These are phyloP conservation scores for Arachnomyces sp. DNA, from an alignment of 2,329 filamentous ascomycete species.

Conservation along the genomic window DNA sequence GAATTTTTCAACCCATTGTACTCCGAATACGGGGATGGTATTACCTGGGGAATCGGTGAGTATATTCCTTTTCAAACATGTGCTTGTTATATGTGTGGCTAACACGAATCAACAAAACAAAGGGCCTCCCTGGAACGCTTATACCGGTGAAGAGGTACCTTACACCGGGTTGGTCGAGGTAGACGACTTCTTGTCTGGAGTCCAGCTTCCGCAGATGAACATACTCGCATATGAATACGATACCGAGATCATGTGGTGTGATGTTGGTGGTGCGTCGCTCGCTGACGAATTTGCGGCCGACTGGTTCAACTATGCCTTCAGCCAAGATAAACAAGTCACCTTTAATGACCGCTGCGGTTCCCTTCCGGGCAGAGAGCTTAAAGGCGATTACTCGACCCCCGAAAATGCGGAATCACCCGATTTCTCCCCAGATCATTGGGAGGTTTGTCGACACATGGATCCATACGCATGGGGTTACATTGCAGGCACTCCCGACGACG, in stretches of 20 bases:
- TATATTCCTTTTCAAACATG: too few relatives aligned
- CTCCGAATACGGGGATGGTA: too few relatives aligned
- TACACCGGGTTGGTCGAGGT: constrained; percentile 38
- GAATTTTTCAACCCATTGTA: too few relatives aligned
- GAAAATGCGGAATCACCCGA: constrained; percentile 13
- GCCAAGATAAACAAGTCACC: not conserved
- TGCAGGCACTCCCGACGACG: constrained; percentile 9
- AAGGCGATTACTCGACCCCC: constrained; percentile 6
- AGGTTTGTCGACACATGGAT: constrained; percentile 15
- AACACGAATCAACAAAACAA: constrained; percentile 24
- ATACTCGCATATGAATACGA: constrained; percentile 37
- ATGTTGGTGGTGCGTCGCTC: constrained; percentile 11
- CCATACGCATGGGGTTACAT: constrained; percentile 16
- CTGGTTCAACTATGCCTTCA: too few relatives aligned
- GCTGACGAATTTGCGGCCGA: too few relatives aligned
- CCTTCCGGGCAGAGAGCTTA: too few relatives aligned
- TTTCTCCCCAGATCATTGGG: constrained; percentile 13
- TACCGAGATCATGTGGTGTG: constrained; percentile 47
- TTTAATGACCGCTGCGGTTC: too few relatives aligned
- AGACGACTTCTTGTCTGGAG: constrained; percentile 36
- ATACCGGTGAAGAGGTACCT: constrained; percentile 34
- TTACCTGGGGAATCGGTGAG: too few relatives aligned
- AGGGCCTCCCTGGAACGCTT: constrained; percentile 37
- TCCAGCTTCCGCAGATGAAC: constrained; percentile 43
- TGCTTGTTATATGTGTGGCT: constrained; percentile 4